Conservation (phyloP, 768 basidiomycete genomes). For the Boletus sp. region DNA sequence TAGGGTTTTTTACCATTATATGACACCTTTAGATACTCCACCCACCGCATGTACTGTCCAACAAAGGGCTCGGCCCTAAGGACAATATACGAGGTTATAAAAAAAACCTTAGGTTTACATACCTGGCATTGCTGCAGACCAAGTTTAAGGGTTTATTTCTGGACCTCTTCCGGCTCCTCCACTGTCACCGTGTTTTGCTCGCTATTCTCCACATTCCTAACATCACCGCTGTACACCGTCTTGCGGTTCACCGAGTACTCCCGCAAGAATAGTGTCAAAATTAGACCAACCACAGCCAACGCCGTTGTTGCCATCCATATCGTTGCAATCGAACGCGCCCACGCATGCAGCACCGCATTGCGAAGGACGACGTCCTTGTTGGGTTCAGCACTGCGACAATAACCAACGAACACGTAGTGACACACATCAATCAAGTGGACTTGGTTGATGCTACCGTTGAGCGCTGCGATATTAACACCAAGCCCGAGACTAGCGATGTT, state of each 20-base stretch:
- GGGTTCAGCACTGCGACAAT: not conserved
- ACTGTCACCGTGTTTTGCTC: not conserved
- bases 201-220: conserved; percentile 19
- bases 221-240: conserved; percentile 37
- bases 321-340: conserved; percentile 54
- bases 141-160: not conserved
- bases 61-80: too few relatives aligned
- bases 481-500: conserved; percentile 20
- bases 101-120: not conserved
- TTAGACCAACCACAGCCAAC: conserved; percentile 48
- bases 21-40: too few relatives aligned
- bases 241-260: conserved; percentile 57
- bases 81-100: too few relatives aligned
- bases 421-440: conserved; percentile 31
- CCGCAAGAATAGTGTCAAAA: conserved; percentile 51
- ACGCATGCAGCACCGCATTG: conserved; percentile 54
- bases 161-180: not conserved
- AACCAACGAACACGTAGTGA: not conserved
- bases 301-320: conserved; percentile 69
- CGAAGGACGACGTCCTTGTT: conserved; percentile 48
- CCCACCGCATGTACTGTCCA: too few relatives aligned
- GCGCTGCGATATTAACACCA: conserved; percentile 38
- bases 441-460: conserved; percentile 44
- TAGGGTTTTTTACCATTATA: too few relatives aligned
- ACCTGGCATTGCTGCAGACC: not conserved